Base-by-base conservation (phyloP, 805 yeast genomes). In the Clavispora carvajalis region DNA sequence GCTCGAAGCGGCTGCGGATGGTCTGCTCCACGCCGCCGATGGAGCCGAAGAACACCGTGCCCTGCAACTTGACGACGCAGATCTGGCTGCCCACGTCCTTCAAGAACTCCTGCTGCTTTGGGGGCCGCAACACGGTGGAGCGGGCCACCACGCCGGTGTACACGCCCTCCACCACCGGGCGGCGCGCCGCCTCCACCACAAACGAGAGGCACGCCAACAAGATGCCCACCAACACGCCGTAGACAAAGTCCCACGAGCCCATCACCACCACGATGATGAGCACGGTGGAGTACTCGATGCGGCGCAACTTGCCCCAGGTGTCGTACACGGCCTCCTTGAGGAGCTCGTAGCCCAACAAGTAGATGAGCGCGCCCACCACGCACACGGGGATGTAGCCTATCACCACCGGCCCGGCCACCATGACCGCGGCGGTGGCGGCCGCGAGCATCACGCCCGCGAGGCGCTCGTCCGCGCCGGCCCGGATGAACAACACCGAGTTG, bases 231-330 rank as follows among this genome's bases (percentile, higher is more conserved):
- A 91, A 65, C 22, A 93, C 87, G 43, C 99, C 99, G 49, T 80
- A 76, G 8, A 93, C 98, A 59, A 93, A 93, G 64, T 93, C 99
- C 75, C 87, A 83, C 1, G 85, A 81, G 3, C 98, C 98, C 98
- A 93, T 93, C 0, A 90, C 82, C 22, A 88, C 64, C n/a, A 95
- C 95, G 51, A 93, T 93, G 7, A 83, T 79, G 8, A 85, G 60
- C 43, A 93, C 83, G 3, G 99, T 93, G 23, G 77, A 51, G 58
- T 93, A 93, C 60, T 93, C 99, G 51, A 86, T 83, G 18, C 61
- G 69, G 26, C 80, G 73, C 36, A 91, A 73, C 47, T 82, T 77
- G 4, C 91, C 93, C 63, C 76, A 73, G 0, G 98, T 88, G 59
- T 93, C 98, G 51, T 76, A 77, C 7, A 93, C 55, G 0, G 97